Base-by-base conservation (phyloP, 495 filamentous ascomycete genomes). In the Daldinia decipiens region DNA sequence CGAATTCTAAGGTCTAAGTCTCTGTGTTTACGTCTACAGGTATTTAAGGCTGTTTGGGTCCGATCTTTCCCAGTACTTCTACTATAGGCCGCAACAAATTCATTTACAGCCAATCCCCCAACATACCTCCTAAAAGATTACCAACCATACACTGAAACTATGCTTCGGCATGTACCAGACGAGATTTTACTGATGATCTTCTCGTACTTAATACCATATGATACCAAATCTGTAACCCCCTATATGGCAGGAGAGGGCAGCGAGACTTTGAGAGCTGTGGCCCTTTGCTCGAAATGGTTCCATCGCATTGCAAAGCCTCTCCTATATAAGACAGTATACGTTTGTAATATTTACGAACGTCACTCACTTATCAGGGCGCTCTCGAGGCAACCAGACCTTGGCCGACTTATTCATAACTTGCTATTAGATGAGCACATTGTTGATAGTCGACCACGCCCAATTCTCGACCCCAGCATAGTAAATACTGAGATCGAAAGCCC, bases 271-370 rank as follows among this genome's bases (percentile, higher is more conserved):
- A 39, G 1, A 8, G 19, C 60, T 5, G 3, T 63, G 19, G 8
- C 6, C 4, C 60, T 21, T 31, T 53, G 47, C 60, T 63, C 60
- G 5, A 63, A 40, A 29, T 8, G 34, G 32, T 63, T 63, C 24
- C 15, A 9, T 54, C 45, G 34, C 24, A 63, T 63, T 19, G 32
- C 34, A 5, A 32, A 0, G 17, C 50, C 50, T 15, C 4, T 63
- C 50, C 24, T 63, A 54, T 63, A 63, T 19, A 4, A 43, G 1
- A 54, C 19, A 11, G 3, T 63, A 13, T 12, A 40, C 21, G 15
- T 38, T 21, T 8, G n/a, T 11, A 13, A 15, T 21, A 27, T 6
- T 5, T 13, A 11, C 11, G 2, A 1, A 38, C n/a, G 31, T 5
- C 26, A 19, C 19, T 21, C 8, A 1, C 50, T 63, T 19, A 31